Conservation (phyloP, 495 filamentous ascomycete genomes). For the Massariosphaeria phaeospora region DNA sequence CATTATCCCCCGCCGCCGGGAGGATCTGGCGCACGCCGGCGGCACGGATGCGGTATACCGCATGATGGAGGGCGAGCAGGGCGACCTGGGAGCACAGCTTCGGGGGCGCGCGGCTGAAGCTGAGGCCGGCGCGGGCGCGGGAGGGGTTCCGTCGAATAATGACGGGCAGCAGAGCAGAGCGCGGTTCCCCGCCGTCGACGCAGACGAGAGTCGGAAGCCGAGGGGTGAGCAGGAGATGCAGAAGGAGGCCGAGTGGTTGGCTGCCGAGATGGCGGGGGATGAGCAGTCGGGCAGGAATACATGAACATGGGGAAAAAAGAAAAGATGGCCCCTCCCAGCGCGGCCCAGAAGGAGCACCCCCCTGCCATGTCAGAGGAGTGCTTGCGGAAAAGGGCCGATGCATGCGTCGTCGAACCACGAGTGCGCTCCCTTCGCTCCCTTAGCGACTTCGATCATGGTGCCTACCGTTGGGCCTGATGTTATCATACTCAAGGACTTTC, state of each 20-base stretch:
- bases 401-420: too few relatives aligned
- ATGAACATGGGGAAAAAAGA: too few relatives aligned
- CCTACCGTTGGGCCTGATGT: too few relatives aligned
- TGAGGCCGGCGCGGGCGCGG: too few relatives aligned
- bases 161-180: constrained; percentile 14
- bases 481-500: too few relatives aligned
- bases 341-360: too few relatives aligned
- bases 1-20: constrained; percentile 70
- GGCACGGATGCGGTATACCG: constrained; percentile 68
- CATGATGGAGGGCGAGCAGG: constrained; percentile 76
- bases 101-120: constrained; percentile 45
- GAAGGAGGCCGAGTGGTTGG: constrained; percentile 65
- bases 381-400: too few relatives aligned
- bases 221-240: constrained; percentile 73
- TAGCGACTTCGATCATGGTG: too few relatives aligned
- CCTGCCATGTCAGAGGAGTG: too few relatives aligned
- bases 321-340: neutral
- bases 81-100: constrained; percentile 65
- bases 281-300: too few relatives aligned
- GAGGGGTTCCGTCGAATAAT: constrained; percentile 29
- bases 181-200: constrained; percentile 51
- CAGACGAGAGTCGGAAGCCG: constrained; percentile 64
- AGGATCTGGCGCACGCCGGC: constrained; percentile 51
- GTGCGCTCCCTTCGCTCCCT: too few relatives aligned
- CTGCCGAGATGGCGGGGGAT: constrained; percentile 50